A percentile compares a stretch with the other conserved stretches of the same genome.
Conservation (phyloP, 148 eudicot species). For the Rhododendron simsii region DNA sequence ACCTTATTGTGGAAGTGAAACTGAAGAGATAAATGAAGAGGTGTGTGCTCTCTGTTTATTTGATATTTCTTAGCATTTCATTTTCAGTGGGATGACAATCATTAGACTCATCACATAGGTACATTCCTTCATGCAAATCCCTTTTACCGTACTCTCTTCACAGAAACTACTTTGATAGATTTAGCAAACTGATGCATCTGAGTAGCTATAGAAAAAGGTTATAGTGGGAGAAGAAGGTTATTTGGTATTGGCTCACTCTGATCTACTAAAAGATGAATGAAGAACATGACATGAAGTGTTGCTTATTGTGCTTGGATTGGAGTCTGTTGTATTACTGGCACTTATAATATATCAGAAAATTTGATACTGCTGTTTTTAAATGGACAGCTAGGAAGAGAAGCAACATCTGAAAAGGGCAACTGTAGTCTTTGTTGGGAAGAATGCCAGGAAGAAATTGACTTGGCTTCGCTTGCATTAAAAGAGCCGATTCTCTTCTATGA, state of each 20-base stretch:
- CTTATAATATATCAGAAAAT: neutral
- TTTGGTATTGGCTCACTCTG: neutral
- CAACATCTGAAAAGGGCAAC: conserved; percentile 23
- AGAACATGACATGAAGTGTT: neutral
- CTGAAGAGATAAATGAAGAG: conserved; percentile 48
- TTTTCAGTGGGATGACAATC: neutral
- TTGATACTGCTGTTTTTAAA: conserved; percentile 4
- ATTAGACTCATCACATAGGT: neutral
- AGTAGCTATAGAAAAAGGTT: neutral
- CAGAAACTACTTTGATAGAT: neutral
- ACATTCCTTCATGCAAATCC: neutral
- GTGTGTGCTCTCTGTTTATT: conserved; percentile 28
- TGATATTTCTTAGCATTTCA: neutral
- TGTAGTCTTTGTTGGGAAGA: conserved; percentile 70
- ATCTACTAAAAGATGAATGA: neutral
- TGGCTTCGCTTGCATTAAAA: conserved; percentile 70
- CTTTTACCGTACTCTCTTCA: neutral
- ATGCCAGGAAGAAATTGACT: conserved; percentile 66
- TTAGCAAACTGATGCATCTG: neutral
- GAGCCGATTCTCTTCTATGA: conserved; percentile 96
- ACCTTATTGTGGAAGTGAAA: conserved; percentile 86
- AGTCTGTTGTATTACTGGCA: neutral
- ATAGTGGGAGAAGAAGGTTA: neutral
- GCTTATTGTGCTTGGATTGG: conserved; percentile 3
- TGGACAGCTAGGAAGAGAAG: conserved; percentile 28